Conservation (phyloP, 805 yeast genomes). For the Lipomyces lipofer region DNA sequence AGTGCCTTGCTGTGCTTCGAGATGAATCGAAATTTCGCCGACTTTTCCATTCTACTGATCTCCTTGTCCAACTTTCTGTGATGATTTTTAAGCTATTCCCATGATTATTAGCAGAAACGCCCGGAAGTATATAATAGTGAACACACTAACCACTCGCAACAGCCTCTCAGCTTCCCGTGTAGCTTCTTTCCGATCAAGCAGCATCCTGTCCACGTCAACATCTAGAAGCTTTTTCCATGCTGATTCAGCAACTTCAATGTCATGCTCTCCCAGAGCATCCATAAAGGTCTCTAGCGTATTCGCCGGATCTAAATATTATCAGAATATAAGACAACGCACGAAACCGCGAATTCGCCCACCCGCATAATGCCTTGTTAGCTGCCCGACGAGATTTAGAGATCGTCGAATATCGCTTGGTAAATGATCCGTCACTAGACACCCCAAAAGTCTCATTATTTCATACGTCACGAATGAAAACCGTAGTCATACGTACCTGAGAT, state of each 20-base stretch:
- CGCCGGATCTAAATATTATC: not conserved
- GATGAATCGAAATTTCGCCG: not conserved
- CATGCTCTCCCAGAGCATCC: not conserved
- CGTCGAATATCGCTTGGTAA: constrained; percentile 24
- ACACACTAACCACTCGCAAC: constrained; percentile 2
- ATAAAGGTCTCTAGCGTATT: constrained; percentile 9
- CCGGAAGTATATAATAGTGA: too few relatives aligned
- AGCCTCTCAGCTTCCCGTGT: constrained; percentile 7
- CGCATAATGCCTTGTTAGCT: constrained; percentile 5
- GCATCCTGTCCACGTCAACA: not conserved
- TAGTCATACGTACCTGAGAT: constrained; percentile 21
- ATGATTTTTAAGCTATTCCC: too few relatives aligned
- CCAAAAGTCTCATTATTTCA: too few relatives aligned
- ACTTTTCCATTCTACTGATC: constrained; percentile 12
- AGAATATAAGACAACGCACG: not conserved
- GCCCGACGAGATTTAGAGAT: constrained; percentile 13
- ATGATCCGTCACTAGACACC: constrained; percentile 24
- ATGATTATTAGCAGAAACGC: too few relatives aligned
- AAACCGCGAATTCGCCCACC: constrained; percentile 1
- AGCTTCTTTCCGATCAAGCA: constrained; percentile 12
- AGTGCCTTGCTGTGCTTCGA: too few relatives aligned
- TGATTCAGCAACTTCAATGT: not conserved
- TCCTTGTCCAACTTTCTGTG: constrained; percentile 8
- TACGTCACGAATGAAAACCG: too few relatives aligned
- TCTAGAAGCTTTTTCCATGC: not conserved